phyloP scores from a whole-genome alignment of 1,284 basidiomycete genomes.

The Puccinia horiana region DNA sequence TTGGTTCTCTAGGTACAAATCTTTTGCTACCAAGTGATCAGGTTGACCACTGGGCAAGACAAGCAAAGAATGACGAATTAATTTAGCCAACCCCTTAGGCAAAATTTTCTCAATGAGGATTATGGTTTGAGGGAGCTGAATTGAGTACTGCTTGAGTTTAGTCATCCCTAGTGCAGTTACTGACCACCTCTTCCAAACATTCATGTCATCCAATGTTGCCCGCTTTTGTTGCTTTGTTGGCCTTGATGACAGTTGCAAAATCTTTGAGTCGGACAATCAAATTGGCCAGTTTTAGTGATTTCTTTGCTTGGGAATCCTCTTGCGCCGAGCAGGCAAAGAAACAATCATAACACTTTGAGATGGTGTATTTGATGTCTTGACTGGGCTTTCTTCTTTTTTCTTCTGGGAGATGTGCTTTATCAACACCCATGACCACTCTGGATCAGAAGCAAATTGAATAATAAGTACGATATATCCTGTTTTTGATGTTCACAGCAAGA shows the following conservation, averaged over 20 bases:
- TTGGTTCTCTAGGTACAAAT: conserved; percentile 7
- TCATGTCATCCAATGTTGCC: conserved; percentile 14
- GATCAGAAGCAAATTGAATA: too few relatives aligned
- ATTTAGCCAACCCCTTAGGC: background rate
- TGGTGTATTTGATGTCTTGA: too few relatives aligned
- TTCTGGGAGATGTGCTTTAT: too few relatives aligned
- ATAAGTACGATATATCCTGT: too few relatives aligned
- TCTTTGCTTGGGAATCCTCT: too few relatives aligned
- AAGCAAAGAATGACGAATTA: background rate
- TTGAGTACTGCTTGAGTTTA: background rate
- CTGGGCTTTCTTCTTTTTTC: too few relatives aligned
- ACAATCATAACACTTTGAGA: too few relatives aligned
- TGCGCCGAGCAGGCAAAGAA: too few relatives aligned
- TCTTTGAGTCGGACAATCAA: too few relatives aligned
- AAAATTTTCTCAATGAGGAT: background rate
- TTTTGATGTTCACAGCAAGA: too few relatives aligned
- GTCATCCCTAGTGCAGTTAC: background rate
- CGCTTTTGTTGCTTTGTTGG: background rate
- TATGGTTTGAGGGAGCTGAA: conserved; percentile 7
- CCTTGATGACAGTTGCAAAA: conserved; percentile 8
- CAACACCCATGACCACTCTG: too few relatives aligned
- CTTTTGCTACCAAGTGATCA: conserved; percentile 5
- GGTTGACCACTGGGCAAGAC: background rate
- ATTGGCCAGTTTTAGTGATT: too few relatives aligned
- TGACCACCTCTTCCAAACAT: conserved; percentile 20